phyloP scores from a whole-genome alignment of 2,329 filamentous ascomycete genomes.

The Xylariales sp. region DNA sequence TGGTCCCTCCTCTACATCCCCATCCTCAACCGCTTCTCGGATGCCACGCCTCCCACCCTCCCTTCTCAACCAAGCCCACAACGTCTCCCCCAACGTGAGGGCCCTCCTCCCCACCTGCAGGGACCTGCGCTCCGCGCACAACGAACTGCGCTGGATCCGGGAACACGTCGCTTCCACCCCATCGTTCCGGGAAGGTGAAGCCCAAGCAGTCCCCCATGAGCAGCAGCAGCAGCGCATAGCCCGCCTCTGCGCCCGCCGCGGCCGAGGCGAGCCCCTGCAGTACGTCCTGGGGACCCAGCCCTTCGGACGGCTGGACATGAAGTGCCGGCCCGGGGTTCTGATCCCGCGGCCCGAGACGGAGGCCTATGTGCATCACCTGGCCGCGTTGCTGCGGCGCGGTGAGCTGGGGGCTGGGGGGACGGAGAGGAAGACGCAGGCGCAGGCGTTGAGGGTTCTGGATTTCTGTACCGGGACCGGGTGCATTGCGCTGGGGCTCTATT shows the following conservation, averaged over 20 bases:
- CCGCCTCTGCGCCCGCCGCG: slow-evolving; percentile 43
- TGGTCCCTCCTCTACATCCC: background rate
- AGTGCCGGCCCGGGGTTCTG: slow-evolving; percentile 71
- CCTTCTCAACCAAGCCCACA: slow-evolving; percentile 49
- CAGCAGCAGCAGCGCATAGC: slow-evolving; percentile 20
- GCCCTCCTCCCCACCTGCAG: slow-evolving; percentile 60
- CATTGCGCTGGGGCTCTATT: slow-evolving; percentile 72
- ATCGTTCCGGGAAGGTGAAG: background rate
- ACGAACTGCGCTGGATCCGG: slow-evolving; percentile 70
- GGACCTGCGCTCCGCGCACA: slow-evolving; percentile 56
- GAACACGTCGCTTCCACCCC: slow-evolving; percentile 45
- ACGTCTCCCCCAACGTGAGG: slow-evolving; percentile 51
- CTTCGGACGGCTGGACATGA: slow-evolving; percentile 78
- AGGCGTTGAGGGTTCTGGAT: slow-evolving; percentile 63
- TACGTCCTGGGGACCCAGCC: slow-evolving; percentile 86
- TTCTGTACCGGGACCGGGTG: slow-evolving; percentile 90
- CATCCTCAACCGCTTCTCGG: slow-evolving; percentile 2
- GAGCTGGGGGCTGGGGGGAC: slow-evolving; percentile 13
- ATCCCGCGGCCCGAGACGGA: slow-evolving; percentile 81
- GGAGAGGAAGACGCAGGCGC: slow-evolving; percentile 3
- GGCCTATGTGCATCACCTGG: slow-evolving; percentile 57
- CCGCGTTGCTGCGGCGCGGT: slow-evolving; percentile 32
- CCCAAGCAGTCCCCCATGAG: slow-evolving; percentile 7
- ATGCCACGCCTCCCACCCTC: slow-evolving; percentile 63
- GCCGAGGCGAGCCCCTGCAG: slow-evolving; percentile 71